Evolutionary conservation across 1,284 basidiomycete species (phyloP).

Genomic region (Cystobasidiaceae sp.): DNA sequence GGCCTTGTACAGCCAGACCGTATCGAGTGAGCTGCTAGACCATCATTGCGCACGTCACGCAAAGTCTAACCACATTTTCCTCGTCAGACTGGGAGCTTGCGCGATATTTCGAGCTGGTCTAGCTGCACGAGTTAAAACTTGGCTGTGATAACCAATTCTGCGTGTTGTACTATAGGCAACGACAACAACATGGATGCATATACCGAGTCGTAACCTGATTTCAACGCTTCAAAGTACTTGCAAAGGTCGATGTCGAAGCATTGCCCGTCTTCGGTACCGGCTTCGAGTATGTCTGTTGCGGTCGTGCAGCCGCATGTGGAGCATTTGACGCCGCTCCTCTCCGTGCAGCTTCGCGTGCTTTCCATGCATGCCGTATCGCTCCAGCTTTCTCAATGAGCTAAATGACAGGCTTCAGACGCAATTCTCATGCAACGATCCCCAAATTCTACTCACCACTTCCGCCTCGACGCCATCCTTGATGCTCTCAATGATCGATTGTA

Average conservation of each 20-base stretch:
- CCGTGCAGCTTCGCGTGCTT: constrained; percentile 33
- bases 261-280: neutral
- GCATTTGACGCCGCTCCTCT: neutral
- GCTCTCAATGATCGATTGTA: constrained; percentile 76
- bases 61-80: neutral
- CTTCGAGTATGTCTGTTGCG: neutral
- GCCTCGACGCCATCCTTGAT: constrained; percentile 82
- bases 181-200: neutral
- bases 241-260: neutral
- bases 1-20: constrained; percentile 23
- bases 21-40: neutral
- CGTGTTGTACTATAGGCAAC: neutral
- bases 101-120: constrained; percentile 41
- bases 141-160: neutral
- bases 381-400: constrained; percentile 39
- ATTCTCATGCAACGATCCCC: neutral
- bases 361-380: constrained; percentile 39
- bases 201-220: neutral
- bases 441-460: constrained; percentile 37
- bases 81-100: constrained; percentile 39
- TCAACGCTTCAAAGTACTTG: constrained; percentile 7
- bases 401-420: neutral
- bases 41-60: neutral
- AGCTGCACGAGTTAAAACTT: neutral
- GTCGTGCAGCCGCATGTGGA: neutral